These are phyloP conservation scores for Acacia melanoxylon DNA, from an alignment of 306 rosid genomes.

Conservation along the genomic window DNA sequence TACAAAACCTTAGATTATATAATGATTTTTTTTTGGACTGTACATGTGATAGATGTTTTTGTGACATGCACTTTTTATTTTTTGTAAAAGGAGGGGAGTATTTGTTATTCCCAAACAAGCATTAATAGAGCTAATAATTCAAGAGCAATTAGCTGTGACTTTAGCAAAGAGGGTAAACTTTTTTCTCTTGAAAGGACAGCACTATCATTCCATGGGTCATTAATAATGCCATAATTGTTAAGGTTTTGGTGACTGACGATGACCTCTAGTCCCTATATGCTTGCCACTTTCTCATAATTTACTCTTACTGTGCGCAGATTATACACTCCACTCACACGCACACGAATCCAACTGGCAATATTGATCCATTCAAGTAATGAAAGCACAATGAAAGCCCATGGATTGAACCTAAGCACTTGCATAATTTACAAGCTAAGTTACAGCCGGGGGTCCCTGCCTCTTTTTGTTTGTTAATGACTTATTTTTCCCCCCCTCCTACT, in stretches of 20 bases:
- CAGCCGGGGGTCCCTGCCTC: background rate
- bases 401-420: constrained; percentile 59
- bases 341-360: constrained; percentile 79
- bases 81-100: background rate
- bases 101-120: constrained; percentile 10
- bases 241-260: background rate
- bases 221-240: constrained; percentile 30
- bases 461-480: constrained; percentile 23
- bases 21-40: no score
- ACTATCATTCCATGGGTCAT: constrained; percentile 35
- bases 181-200: constrained; percentile 41
- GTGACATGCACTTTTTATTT: no score
- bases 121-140: constrained; percentile 34
- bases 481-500: constrained; percentile 21
- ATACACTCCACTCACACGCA: constrained; percentile 40
- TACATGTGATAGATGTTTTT: no score
- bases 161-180: constrained; percentile 31
- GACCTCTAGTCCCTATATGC: background rate
- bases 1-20: background rate
- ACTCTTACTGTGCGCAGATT: constrained; percentile 31
- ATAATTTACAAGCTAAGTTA: constrained; percentile 46
- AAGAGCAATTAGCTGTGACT: constrained; percentile 34
- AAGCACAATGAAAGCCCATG: constrained; percentile 53
- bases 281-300: constrained; percentile 30
- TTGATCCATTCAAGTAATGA: constrained; percentile 56